Percentiles rank a stretch among this genome's conserved stretches.
Evolutionary conservation across 306 rosid species (phyloP).

Genomic region (Malus asiatica): DNA sequence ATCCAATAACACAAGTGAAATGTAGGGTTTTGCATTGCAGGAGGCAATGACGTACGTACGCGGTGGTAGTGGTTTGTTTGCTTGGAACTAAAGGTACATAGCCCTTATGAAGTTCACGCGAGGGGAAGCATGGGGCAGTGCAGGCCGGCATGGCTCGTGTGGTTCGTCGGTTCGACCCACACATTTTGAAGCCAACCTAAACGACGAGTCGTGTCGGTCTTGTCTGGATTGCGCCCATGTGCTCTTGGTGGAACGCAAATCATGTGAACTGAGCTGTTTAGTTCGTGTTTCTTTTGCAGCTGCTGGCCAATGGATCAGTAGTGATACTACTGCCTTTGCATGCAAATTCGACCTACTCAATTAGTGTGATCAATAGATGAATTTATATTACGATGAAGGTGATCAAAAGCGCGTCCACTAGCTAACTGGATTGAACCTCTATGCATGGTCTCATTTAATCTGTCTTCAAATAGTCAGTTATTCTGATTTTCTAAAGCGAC

Average conservation of each 20-base stretch:
- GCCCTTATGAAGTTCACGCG: slow-evolving; percentile 22
- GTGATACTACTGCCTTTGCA: no score
- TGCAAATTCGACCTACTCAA: not conserved
- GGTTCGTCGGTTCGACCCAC: slow-evolving; percentile 9
- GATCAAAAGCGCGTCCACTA: not conserved
- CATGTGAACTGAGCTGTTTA: not conserved
- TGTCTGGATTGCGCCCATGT: slow-evolving; percentile 14
- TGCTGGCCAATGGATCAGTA: not conserved
- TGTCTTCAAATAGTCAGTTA: no score
- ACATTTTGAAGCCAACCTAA: not conserved
- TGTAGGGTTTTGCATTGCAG: not conserved
- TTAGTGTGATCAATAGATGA: not conserved
- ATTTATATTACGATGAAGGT: not conserved
- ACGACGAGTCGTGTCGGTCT: slow-evolving; percentile 1
- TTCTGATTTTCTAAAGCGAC: no score
- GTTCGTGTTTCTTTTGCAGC: not conserved
- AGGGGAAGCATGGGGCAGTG: not conserved
- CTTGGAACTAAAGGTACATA: not conserved
- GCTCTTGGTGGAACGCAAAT: slow-evolving; percentile 7
- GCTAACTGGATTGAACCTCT: no score
- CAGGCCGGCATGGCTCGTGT: slow-evolving; percentile 1
- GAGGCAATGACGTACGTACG: not conserved
- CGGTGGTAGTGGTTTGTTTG: not conserved
- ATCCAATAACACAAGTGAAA: not conserved
- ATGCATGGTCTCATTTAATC: no score